Percentiles rank a stretch among this genome's conserved stretches.
phyloP scores from a whole-genome alignment of 208 protist genomes.

The Leishmania gerbilli region DNA sequence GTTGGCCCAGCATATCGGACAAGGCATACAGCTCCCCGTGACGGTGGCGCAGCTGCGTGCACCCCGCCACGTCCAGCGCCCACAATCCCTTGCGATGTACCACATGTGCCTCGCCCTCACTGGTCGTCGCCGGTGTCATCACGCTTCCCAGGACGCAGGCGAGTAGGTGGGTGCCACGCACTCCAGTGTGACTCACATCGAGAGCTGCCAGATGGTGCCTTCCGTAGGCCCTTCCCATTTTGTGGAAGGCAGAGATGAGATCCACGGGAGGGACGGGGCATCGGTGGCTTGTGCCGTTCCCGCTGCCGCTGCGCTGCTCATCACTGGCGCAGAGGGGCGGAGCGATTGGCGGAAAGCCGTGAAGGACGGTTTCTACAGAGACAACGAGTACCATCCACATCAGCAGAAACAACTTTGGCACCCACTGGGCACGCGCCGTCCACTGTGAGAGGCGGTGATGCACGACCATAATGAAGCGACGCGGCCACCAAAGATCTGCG shows the following conservation, averaged over 20 bases:
- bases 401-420: conserved; percentile 9
- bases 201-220: conserved; percentile 32
- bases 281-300: neutral
- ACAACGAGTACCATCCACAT: conserved; percentile 6
- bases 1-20: neutral
- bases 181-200: conserved; percentile 50
- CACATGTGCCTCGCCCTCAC: neutral
- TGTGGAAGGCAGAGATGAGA: conserved; percentile 17
- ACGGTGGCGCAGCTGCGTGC: conserved; percentile 31
- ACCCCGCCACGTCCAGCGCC: conserved; percentile 53
- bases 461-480: conserved; percentile 18
- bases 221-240: conserved; percentile 23
- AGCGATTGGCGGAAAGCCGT: conserved; percentile 7
- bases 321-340: neutral
- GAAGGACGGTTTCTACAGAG: conserved; percentile 5
- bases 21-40: neutral
- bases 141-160: conserved; percentile 33
- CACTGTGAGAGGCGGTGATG: conserved; percentile 11
- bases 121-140: neutral
- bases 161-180: conserved; percentile 48
- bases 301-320: neutral
- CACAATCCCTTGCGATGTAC: conserved; percentile 6
- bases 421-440: neutral
- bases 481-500: conserved; percentile 24
- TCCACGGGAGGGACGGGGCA: conserved; percentile 1